phyloP scores from a whole-genome alignment of 257 asterid genomes.

The Solanum infundibuliforme region DNA sequence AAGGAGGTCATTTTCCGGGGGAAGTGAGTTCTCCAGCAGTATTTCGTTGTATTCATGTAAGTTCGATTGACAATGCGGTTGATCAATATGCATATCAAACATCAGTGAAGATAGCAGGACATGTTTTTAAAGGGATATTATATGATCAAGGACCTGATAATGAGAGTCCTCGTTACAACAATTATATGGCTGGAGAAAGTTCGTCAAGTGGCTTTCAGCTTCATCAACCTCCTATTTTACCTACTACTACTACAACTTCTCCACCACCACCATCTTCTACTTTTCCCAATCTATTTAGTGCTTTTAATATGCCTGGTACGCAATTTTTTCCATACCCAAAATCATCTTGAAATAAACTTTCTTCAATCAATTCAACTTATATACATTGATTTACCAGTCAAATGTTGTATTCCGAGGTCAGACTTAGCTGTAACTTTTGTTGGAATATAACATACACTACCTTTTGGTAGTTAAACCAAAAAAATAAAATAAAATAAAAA shows the following conservation, averaged over 20 bases:
- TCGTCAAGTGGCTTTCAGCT: slow-evolving; percentile 18
- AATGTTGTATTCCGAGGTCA: not conserved
- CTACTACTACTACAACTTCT: not conserved
- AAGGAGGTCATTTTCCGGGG: slow-evolving; percentile 47
- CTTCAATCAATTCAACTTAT: not conserved
- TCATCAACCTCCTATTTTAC: not conserved
- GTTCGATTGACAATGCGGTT: slow-evolving; percentile 56
- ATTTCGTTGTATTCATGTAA: slow-evolving; percentile 60
- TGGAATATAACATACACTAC: not conserved
- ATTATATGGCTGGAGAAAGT: slow-evolving; percentile 28
- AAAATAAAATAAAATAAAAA: no score
- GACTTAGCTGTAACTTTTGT: not conserved
- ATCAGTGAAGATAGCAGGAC: slow-evolving; percentile 66
- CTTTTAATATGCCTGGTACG: slow-evolving; percentile 18
- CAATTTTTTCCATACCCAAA: slow-evolving; percentile 38
- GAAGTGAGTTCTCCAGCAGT: slow-evolving; percentile 60
- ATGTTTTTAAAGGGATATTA: slow-evolving; percentile 59
- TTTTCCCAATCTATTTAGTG: slow-evolving; percentile 21
- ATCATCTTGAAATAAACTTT: slow-evolving; percentile 15
- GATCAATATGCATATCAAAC: slow-evolving; percentile 75
- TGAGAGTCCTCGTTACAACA: slow-evolving; percentile 2
- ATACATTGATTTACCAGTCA: not conserved
- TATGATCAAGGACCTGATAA: slow-evolving; percentile 54
- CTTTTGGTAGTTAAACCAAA: not conserved
- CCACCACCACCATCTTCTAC: slow-evolving; percentile 5